Evolutionary conservation across 2,329 filamentous ascomycete species (phyloP), one percentile per base, ranked within the genome.

Genomic region (Colletotrichum somersetense): DNA sequence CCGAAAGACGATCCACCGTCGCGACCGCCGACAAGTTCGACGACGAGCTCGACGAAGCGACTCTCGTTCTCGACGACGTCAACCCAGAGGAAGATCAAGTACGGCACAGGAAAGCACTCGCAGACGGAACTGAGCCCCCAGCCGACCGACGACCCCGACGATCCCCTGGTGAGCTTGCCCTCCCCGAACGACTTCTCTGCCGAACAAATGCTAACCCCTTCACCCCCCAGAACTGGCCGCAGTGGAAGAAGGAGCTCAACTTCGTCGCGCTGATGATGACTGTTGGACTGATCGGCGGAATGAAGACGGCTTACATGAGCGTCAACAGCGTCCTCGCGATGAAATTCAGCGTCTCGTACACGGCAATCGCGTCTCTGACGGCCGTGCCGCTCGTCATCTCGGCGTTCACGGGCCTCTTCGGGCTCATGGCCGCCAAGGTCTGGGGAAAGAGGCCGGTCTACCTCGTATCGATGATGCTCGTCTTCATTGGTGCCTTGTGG

Each of bases 361-460:
- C 84, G 1, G 80, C 84, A 1, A 81, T 84, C 3, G 82, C 85
- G 10, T 85, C 85, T 0, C 78, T 89, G 48, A 90, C 88, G 0
- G 88, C 85, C 8, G 83, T 84, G 2, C 88, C 88, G 0, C 78
- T 89, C 14, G 83, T 89, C 66, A 52, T 89, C 2, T 87, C 87
- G 0, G 83, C 86, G 2, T 38, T 85, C 5, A 79, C 84, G 0
- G 87, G 85, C 0, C 76, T 88, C 11, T 68, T 77, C 8, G 83
- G 83, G 66, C 79, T 84, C 6, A 78, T 85, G 10, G 75, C 83
- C 1, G 82, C 85, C 12, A 85, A 85, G 65, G 75, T 87, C 38
- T 84, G 81, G 75, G 89, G 89, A 7, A 89, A 89, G 76, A 80
- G 89, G 20, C 85, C 86, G 0, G 81, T 90, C 0, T 89, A 89